phyloP scores from a whole-genome alignment of 2,329 filamentous ascomycete genomes.

The Sarocladium brachiariae region DNA sequence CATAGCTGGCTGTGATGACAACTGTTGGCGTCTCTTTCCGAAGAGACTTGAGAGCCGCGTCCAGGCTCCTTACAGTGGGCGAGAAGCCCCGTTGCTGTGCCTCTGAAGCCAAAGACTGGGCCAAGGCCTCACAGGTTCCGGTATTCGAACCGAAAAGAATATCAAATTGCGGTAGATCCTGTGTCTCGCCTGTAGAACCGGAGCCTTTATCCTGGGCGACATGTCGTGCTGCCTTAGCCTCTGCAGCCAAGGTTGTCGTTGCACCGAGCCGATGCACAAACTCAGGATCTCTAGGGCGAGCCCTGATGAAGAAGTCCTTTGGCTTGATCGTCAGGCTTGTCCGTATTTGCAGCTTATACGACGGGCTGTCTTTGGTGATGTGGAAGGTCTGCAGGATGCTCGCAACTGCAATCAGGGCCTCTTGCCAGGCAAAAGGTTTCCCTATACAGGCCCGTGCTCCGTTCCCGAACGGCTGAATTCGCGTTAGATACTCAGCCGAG shows the following conservation, averaged over 20 bases:
- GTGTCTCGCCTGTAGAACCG: background rate
- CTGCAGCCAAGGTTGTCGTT: background rate
- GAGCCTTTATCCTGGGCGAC: background rate
- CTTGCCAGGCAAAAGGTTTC: constrained; percentile 13
- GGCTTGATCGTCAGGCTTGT: constrained; percentile 57
- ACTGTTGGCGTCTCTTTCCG: constrained; percentile 48
- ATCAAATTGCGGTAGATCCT: constrained; percentile 35
- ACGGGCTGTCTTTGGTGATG: constrained; percentile 48
- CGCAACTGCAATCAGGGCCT: constrained; percentile 23
- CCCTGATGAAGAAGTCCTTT: constrained; percentile 40
- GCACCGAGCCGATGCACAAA: background rate
- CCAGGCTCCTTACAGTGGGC: constrained; percentile 46
- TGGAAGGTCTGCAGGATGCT: constrained; percentile 63
- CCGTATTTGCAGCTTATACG: constrained; percentile 49
- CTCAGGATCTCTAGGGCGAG: background rate
- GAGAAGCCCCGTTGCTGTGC: constrained; percentile 56
- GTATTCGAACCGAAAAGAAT: constrained; percentile 41
- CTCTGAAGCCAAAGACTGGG: constrained; percentile 54
- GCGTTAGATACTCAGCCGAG: no score
- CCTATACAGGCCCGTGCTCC: constrained; percentile 13
- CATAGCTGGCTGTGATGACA: constrained; percentile 65
- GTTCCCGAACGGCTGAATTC: constrained; percentile 12
- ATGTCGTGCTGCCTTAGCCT: background rate
- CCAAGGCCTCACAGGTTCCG: constrained; percentile 66
- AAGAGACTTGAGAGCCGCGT: constrained; percentile 54